A percentile compares a stretch with the other conserved stretches of the same genome.
Conservation (phyloP, 495 filamentous ascomycete species). For the Lasiosphaeriaceae sp. region DNA sequence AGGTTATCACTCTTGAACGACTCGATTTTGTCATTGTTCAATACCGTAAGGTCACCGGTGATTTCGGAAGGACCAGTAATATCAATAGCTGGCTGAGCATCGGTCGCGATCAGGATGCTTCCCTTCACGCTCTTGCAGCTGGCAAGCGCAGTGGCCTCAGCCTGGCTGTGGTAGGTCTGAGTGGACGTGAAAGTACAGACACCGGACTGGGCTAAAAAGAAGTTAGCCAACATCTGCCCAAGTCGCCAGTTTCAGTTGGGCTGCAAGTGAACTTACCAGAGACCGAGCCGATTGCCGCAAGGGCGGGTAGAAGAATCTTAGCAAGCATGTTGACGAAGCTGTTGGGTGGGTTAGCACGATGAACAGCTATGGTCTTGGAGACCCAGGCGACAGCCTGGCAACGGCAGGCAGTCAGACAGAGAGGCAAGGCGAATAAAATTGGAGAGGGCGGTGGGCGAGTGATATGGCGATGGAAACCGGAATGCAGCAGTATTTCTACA, state of each 20-base stretch:
- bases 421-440: conserved; percentile 6
- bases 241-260: neutral
- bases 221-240: conserved; percentile 12
- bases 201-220: conserved; percentile 43
- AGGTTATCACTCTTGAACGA: conserved; percentile 48
- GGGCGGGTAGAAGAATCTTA: conserved; percentile 69
- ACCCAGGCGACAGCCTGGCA: conserved; percentile 5
- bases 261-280: conserved; percentile 55
- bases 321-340: conserved; percentile 63
- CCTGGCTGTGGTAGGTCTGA: conserved; percentile 58
- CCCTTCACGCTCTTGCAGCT: conserved; percentile 68
- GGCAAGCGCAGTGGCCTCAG: conserved; percentile 65
- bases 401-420: neutral
- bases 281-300: conserved; percentile 62
- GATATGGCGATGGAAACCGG: conserved; percentile 13
- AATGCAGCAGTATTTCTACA: conserved; percentile 22
- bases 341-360: conserved; percentile 22
- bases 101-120: conserved; percentile 59
- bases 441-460: neutral
- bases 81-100: conserved; percentile 48
- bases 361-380: neutral
- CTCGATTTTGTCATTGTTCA: conserved; percentile 47
- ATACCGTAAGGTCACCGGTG: conserved; percentile 60
- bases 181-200: conserved; percentile 37
- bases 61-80: conserved; percentile 59